A percentile compares a stretch with the other conserved stretches of the same genome.
Evolutionary conservation across 768 basidiomycete genomes (phyloP).

Genomic region (Termitomyces heimii): DNA sequence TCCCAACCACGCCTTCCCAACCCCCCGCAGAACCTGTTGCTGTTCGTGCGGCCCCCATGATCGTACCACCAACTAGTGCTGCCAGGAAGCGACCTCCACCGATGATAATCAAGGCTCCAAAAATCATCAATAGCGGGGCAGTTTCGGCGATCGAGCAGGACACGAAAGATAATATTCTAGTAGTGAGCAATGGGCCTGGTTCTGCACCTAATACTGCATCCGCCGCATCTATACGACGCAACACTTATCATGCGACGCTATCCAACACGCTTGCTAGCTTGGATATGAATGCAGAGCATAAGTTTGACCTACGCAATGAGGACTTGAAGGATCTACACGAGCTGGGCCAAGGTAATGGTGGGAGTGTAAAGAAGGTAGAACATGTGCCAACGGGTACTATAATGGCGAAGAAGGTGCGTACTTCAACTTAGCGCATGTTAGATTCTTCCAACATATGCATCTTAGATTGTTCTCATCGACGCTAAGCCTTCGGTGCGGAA

Average conservation of each 20-base stretch:
- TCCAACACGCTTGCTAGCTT: conserved; percentile 82
- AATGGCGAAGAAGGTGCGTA: conserved; percentile 95
- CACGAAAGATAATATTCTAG: conserved; percentile 31
- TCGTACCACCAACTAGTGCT: conserved; percentile 21
- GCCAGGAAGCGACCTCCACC: conserved; percentile 75
- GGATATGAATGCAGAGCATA: conserved; percentile 81
- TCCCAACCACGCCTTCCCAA: conserved; percentile 31
- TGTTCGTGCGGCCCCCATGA: conserved; percentile 45
- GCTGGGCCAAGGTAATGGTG: conserved; percentile 94
- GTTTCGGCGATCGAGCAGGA: conserved; percentile 37
- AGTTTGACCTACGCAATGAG: conserved; percentile 80
- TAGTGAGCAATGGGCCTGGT: conserved; percentile 38
- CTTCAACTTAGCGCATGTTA: not conserved
- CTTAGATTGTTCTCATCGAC: conserved; percentile 90
- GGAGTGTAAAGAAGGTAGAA: conserved; percentile 94
- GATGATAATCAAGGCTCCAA: conserved; percentile 75
- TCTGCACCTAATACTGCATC: conserved; percentile 50
- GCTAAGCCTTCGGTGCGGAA: conserved; percentile 95
- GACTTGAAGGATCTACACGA: conserved; percentile 89
- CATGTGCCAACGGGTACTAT: conserved; percentile 86
- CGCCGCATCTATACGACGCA: conserved; percentile 49
- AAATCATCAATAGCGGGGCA: conserved; percentile 40
- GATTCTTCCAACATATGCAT: not conserved
- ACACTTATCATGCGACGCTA: conserved; percentile 74
- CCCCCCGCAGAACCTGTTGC: conserved; percentile 36